Evolutionary conservation across 768 basidiomycete species (phyloP).

Genomic region (Calocera cornea): DNA sequence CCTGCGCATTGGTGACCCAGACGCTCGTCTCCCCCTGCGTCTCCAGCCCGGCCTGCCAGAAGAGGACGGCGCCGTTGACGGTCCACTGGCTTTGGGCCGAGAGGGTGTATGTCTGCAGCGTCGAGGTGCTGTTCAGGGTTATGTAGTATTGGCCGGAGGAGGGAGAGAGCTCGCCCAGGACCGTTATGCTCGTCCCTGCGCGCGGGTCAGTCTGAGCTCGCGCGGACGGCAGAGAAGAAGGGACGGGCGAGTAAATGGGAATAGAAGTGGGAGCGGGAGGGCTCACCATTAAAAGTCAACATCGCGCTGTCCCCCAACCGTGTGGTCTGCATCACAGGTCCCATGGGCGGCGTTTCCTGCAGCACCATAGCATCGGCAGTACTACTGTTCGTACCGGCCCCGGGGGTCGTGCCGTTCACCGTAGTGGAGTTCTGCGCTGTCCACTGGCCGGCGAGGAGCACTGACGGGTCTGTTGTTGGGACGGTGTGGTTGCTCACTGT

Average conservation of each 20-base stretch:
- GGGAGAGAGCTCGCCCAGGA: neutral
- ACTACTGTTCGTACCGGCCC: neutral
- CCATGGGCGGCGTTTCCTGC: neutral
- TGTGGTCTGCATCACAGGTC: neutral
- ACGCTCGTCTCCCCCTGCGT: neutral
- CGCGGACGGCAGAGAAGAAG: no score
- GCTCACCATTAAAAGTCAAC: neutral
- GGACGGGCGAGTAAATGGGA: no score
- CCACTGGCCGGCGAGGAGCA: neutral
- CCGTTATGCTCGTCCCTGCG: neutral
- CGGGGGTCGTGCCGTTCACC: neutral
- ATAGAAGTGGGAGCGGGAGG: neutral
- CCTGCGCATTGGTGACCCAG: neutral
- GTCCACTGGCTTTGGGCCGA: neutral
- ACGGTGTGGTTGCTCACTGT: neutral
- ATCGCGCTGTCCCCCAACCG: neutral
- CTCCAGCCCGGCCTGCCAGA: neutral
- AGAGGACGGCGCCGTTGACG: neutral
- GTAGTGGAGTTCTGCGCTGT: neutral
- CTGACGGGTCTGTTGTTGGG: neutral
- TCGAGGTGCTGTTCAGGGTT: neutral
- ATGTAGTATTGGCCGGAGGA: neutral
- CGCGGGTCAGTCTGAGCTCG: neutral
- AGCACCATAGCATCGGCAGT: neutral
- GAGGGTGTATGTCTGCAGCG: neutral